These are phyloP conservation scores for Irpex lacteus DNA, from an alignment of 1,284 basidiomycete species.

Conservation along the genomic window DNA sequence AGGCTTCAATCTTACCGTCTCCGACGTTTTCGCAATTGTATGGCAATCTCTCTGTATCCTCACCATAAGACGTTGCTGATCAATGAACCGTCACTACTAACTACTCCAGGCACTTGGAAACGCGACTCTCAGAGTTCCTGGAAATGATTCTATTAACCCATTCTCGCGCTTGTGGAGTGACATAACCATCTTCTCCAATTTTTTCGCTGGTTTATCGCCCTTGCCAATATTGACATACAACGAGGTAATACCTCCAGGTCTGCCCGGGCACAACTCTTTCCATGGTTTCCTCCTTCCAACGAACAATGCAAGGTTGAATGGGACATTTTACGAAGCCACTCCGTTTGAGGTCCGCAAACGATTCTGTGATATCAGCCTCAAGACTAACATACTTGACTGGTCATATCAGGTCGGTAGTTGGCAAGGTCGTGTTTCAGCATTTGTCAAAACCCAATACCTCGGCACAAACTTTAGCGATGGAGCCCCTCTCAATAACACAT, in stretches of 20 bases:
- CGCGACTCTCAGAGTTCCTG: not conserved
- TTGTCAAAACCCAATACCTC: not conserved
- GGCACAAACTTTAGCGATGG: not conserved
- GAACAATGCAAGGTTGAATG: not conserved
- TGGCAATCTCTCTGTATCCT: not conserved
- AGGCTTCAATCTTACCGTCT: not conserved
- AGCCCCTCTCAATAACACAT: not conserved
- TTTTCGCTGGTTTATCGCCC: not conserved
- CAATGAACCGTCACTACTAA: too few relatives aligned
- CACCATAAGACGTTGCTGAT: too few relatives aligned
- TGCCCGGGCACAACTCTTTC: not conserved
- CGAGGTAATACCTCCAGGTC: not conserved
- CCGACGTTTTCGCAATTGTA: not conserved
- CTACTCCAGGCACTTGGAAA: not conserved
- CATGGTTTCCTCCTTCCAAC: not conserved
- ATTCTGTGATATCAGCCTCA: not conserved
- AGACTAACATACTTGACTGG: not conserved
- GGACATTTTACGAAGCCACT: not conserved
- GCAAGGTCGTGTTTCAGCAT: not conserved
- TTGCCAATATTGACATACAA: not conserved
- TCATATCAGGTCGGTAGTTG: not conserved
- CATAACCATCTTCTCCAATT: not conserved
- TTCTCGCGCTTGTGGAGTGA: not conserved
- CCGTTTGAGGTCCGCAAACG: not conserved
- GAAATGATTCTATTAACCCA: not conserved